Evolutionary conservation across 176 grass and related monocot genomes (phyloP), one percentile per base, ranked within the genome.

Genomic region (Metroxylon sagu): DNA sequence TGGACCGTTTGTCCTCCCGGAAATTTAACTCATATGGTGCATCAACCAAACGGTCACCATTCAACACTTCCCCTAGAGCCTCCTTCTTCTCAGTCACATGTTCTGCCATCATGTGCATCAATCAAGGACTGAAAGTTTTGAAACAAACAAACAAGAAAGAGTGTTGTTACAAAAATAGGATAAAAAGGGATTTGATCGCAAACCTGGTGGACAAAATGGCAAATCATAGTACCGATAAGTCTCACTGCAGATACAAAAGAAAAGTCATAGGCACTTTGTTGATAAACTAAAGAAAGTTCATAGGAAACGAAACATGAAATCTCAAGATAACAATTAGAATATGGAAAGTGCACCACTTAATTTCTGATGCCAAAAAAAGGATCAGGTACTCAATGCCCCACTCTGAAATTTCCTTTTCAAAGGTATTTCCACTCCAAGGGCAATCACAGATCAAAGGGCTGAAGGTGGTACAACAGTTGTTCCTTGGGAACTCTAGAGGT

Each of bases 151-250:
- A 7, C 35, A 43, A 43, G 8, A 43, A 43, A 43, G 30, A 35
- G 7, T 19, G 26, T 12, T 77, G 25, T 64, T 68, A 77, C 25
- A 19, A 51, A 81, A 70, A 31, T 14, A 56, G 69, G 49, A 43
- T 2, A 50, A 59, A 19, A 78, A 68, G 16, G 52, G 57, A 15
- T 35, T 43, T 43, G 53, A 54, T 62, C 50, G 59, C 72, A 77
- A 83, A 95, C 90, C 90, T 86, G 86, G 90, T 35, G 74, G 71
- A 73, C 90, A 90, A 56, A 95, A 87, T 59, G 91, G 86, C 26
- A 95, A 72, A 78, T 95, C 91, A 65, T 89, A 95, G 75, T 87
- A 95, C 25, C 91, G 80, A 66, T 87, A 95, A 4, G 91, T 95
- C 68, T 95, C 86, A 77, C 91, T 95, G 91, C 64, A 90, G 10